A percentile compares a stretch with the other conserved stretches of the same genome.
These are phyloP conservation scores for Cryphonectria carpinicola DNA, from an alignment of 2,329 filamentous ascomycete genomes.

Conservation along the genomic window DNA sequence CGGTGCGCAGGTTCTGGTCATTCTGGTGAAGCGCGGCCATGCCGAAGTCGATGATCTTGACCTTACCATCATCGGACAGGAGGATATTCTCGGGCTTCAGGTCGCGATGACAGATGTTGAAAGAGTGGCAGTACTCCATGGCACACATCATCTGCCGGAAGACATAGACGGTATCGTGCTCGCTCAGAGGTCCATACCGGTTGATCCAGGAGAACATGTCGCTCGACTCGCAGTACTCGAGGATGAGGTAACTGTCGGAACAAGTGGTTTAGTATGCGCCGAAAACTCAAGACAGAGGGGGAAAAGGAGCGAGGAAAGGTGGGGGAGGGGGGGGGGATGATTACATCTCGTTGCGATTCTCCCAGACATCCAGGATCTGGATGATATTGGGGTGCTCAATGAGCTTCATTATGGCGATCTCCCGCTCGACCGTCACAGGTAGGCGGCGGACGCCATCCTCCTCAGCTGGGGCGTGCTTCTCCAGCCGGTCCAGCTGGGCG, in stretches of 20 bases:
- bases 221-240: conserved; percentile 81
- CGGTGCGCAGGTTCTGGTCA: conserved; percentile 77
- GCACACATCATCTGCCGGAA: conserved; percentile 94
- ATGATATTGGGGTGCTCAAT: conserved; percentile 95
- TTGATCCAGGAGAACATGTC: conserved; percentile 90
- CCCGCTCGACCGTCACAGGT: conserved; percentile 87
- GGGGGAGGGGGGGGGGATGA: too few relatives aligned
- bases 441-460: conserved; percentile 69
- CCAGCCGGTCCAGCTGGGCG: conserved; percentile 77
- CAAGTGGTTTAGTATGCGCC: conserved; percentile 19
- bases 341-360: conserved; percentile 93
- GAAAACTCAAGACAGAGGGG: too few relatives aligned
- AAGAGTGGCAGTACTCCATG: conserved; percentile 88
- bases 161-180: conserved; percentile 80
- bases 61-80: conserved; percentile 71
- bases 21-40: conserved; percentile 93
- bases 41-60: conserved; percentile 97
- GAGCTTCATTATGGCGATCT: conserved; percentile 96
- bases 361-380: conserved; percentile 95
- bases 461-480: conserved; percentile 58
- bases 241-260: conserved; percentile 79
- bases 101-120: conserved; percentile 95
- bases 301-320: too few relatives aligned
- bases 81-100: conserved; percentile 97
- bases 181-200: conserved; percentile 70